Percentiles rank a stretch among this genome's conserved stretches.
Evolutionary conservation across 768 basidiomycete genomes (phyloP).

Genomic region (Lenzites betulinus): DNA sequence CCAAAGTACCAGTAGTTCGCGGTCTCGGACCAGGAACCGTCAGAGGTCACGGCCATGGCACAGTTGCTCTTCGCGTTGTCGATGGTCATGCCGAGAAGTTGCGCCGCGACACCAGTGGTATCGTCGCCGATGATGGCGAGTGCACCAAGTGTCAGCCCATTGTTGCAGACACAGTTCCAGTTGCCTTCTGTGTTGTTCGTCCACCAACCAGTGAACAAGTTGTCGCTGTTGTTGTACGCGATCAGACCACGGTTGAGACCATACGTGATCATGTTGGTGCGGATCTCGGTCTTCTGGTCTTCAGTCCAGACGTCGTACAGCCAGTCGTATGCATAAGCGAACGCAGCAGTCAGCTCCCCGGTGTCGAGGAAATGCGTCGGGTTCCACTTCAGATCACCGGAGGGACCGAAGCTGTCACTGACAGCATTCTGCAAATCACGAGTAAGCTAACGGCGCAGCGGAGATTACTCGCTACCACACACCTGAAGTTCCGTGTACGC

Average conservation of each 20-base stretch:
- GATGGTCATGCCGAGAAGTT: constrained; percentile 68
- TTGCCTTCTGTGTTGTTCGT: constrained; percentile 72
- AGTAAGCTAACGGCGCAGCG: neutral
- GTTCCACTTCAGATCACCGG: constrained; percentile 77
- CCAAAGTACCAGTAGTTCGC: constrained; percentile 97
- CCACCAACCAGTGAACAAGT: constrained; percentile 72
- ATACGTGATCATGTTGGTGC: constrained; percentile 70
- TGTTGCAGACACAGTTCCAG: constrained; percentile 98
- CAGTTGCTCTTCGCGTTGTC: constrained; percentile 80
- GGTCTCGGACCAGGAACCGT: constrained; percentile 94
- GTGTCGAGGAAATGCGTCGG: constrained; percentile 87
- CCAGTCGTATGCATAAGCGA: constrained; percentile 96
- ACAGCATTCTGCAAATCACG: constrained; percentile 61
- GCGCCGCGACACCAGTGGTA: constrained; percentile 65
- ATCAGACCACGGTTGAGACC: constrained; percentile 67
- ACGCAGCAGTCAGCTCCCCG: constrained; percentile 89
- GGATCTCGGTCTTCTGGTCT: constrained; percentile 70
- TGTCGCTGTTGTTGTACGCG: constrained; percentile 27
- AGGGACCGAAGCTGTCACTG: constrained; percentile 62
- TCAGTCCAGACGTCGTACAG: constrained; percentile 81
- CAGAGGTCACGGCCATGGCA: constrained; percentile 56
- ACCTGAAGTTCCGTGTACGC: constrained; percentile 84
- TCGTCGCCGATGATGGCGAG: constrained; percentile 90
- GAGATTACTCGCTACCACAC: constrained; percentile 29
- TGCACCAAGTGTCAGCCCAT: constrained; percentile 84